Evolutionary conservation across 164 flowering plant genomes (phyloP).

Genomic region (Aristolochia fimbriata): DNA sequence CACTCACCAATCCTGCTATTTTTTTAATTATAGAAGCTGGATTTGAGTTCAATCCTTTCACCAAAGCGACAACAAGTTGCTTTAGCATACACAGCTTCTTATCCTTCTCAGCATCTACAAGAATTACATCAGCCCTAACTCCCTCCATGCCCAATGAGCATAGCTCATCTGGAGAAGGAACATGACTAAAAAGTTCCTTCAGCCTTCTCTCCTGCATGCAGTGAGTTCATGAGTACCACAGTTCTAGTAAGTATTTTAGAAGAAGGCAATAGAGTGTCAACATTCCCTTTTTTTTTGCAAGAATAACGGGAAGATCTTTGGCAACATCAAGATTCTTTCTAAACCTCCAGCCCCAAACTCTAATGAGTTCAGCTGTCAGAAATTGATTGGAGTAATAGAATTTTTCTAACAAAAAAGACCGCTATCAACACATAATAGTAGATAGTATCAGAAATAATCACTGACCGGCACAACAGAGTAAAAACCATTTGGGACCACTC

Average conservation of each 20-base stretch:
- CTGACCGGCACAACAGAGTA: slow-evolving; percentile 86
- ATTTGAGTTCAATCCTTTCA: slow-evolving; percentile 71
- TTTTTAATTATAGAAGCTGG: slow-evolving; percentile 84
- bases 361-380: neutral
- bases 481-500: slow-evolving; percentile 89
- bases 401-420: neutral
- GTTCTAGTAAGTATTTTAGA: neutral
- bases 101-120: slow-evolving; percentile 80
- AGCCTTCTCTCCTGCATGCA: slow-evolving; percentile 69
- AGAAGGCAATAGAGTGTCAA: neutral
- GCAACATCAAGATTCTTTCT: too few relatives aligned
- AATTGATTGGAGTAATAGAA: neutral
- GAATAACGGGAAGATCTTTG: too few relatives aligned
- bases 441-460: neutral
- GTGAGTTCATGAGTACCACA: neutral
- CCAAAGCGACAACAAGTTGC: slow-evolving; percentile 65
- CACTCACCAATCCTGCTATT: slow-evolving; percentile 82
- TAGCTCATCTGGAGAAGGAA: slow-evolving; percentile 84
- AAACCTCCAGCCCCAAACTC: neutral
- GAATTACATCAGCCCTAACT: slow-evolving; percentile 61
- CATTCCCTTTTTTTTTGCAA: neutral
- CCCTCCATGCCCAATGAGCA: slow-evolving; percentile 60
- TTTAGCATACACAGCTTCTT: slow-evolving; percentile 84
- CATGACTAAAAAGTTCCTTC: slow-evolving; percentile 51
- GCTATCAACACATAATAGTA: neutral